A percentile compares a stretch with the other conserved stretches of the same genome.
Evolutionary conservation across 2,329 filamentous ascomycete species (phyloP).

Genomic region (Colletotrichum tofieldiae): DNA sequence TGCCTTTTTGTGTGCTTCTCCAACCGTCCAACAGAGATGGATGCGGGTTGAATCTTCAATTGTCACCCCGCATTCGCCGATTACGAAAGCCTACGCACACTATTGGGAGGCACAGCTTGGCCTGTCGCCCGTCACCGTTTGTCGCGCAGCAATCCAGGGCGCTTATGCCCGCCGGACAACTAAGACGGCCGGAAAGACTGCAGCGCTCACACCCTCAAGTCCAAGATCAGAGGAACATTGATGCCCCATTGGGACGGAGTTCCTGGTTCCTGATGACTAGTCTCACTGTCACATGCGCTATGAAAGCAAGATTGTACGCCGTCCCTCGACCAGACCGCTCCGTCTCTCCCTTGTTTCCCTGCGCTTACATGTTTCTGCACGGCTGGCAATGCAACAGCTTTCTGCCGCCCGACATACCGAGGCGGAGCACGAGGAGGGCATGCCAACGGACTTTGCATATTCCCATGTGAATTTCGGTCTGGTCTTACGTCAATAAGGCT

Average conservation of each 20-base stretch:
- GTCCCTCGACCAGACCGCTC: constrained; percentile 8
- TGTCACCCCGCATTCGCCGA: constrained; percentile 28
- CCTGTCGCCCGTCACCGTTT: constrained; percentile 17
- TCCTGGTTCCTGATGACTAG: constrained; percentile 41
- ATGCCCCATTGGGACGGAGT: constrained; percentile 31
- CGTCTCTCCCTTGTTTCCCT: neutral
- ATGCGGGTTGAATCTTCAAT: neutral
- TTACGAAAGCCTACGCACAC: constrained; percentile 11
- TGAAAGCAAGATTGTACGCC: constrained; percentile 3
- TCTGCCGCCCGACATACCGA: constrained; percentile 35
- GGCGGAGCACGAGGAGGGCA: constrained; percentile 8
- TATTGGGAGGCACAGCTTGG: constrained; percentile 29
- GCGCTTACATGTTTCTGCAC: constrained; percentile 14
- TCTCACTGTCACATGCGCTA: constrained; percentile 34
- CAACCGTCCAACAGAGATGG: neutral
- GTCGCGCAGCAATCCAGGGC: constrained; percentile 6
- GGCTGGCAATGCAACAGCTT: constrained; percentile 16
- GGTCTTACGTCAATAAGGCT: constrained; percentile 30
- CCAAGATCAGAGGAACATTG: constrained; percentile 28
- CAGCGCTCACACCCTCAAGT: constrained; percentile 18
- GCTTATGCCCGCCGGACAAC: constrained; percentile 24
- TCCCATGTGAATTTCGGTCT: constrained; percentile 33
- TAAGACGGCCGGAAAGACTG: constrained; percentile 4
- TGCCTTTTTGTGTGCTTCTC: neutral
- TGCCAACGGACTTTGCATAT: constrained; percentile 20